Base-by-base conservation (phyloP, 768 basidiomycete species). In the Artomyces pyxidatus region DNA sequence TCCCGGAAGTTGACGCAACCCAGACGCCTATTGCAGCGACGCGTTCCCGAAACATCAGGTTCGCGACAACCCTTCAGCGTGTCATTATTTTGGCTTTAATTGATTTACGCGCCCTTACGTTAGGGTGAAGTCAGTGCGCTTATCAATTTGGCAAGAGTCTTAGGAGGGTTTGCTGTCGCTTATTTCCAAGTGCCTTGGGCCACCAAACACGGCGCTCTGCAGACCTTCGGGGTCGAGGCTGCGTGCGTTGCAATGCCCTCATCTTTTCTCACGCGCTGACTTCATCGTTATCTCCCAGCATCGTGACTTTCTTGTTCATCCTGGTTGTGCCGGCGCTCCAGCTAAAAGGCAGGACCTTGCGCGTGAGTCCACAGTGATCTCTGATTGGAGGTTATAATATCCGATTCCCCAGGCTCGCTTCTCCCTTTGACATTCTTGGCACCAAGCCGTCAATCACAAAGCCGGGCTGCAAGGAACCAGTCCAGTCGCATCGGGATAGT, bases 101-200 rank as follows among this genome's bases (percentile, higher is more conserved):
- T 14, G 37, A 17, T 44, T 17, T 12, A n/a, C 3, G 32, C 14
- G 32, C 32, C 28, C 3, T n/a, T 19, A 19, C 14, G 8, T 28
- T 30, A 79, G 67, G 81, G 81, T 19, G 81, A 85, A 63, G 72
- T 81, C 32, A 78, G 77, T 50, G 75, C 76, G 1, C 63, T 83
- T n/a, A 65, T 82, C 52, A 83, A 81, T 55, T 62, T 81, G n/a
- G 70, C 71, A 17, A 69, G 81, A 43, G 69, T 67, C 1, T 65
- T 81, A 22, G 79, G 78, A 28, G 78, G 79, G 2, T 83, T 82
- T 58, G 70, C 70, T 40, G 79, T 83, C 16, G 77, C 80, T 2
- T 82, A 77, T 61, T 83, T 77, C 63, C 80, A 83, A 59, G 71
- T 82, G 4, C 76, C 76, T 2, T 82, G 81, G 81, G 78, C 80